Evolutionary conservation across 352 stramenopile species (phyloP).

Genomic region (Pseudoperonospora humuli): DNA sequence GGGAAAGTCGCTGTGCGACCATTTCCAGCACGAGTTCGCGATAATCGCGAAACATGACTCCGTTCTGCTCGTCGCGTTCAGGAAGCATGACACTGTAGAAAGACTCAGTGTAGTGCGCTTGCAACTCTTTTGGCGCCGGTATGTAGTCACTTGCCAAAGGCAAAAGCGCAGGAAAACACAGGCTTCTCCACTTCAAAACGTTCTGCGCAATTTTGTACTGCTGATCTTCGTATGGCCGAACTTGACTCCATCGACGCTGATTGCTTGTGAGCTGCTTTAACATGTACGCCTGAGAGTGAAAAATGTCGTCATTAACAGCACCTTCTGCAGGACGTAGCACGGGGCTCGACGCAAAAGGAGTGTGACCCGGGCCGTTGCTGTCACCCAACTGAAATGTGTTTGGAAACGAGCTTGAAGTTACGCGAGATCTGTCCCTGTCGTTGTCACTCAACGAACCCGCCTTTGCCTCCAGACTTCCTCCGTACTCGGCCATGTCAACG

Average conservation of each 20-base stretch:
- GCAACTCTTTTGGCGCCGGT: slow-evolving; percentile 63
- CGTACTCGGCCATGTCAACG: slow-evolving; percentile 28
- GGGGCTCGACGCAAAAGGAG: slow-evolving; percentile 47
- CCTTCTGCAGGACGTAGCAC: slow-evolving; percentile 41
- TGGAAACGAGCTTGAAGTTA: slow-evolving; percentile 50
- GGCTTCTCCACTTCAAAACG: slow-evolving; percentile 95
- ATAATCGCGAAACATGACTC: slow-evolving; percentile 61
- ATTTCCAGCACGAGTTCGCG: slow-evolving; percentile 80
- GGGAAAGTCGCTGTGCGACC: slow-evolving; percentile 72
- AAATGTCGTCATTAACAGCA: slow-evolving; percentile 56
- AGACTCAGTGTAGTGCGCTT: slow-evolving; percentile 77
- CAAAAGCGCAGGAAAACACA: slow-evolving; percentile 93
- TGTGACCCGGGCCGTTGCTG: slow-evolving; percentile 29
- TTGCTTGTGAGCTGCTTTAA: slow-evolving; percentile 88
- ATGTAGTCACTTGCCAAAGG: slow-evolving; percentile 89
- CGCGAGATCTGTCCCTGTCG: slow-evolving; percentile 27
- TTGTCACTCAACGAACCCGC: slow-evolving; percentile 30
- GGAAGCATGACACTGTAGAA: slow-evolving; percentile 82
- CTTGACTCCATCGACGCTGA: slow-evolving; percentile 94
- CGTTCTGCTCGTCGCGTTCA: slow-evolving; percentile 56
- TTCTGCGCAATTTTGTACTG: slow-evolving; percentile 67
- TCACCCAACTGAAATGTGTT: slow-evolving; percentile 51
- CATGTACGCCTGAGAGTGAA: slow-evolving; percentile 67
- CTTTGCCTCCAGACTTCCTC: slow-evolving; percentile 28
- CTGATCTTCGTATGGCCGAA: slow-evolving; percentile 58